phyloP scores from a whole-genome alignment of 306 rosid genomes.

The Rosa persica region DNA sequence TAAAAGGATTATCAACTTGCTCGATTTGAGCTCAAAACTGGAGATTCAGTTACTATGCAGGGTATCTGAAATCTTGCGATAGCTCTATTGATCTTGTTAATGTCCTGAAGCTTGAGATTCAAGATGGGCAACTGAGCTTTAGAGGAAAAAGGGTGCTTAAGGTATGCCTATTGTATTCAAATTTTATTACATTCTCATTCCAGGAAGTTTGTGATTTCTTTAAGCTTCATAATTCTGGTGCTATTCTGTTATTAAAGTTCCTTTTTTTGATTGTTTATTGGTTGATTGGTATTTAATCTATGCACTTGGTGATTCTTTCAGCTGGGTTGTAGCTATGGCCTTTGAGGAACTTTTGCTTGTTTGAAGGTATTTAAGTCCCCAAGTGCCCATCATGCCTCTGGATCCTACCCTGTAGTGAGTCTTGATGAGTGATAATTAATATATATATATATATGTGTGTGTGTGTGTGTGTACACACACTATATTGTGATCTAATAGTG shows the following conservation, averaged over 20 bases:
- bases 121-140: slow-evolving; percentile 91
- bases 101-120: slow-evolving; percentile 90
- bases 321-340: slow-evolving; percentile 86
- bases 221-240: background rate
- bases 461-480: too few relatives aligned
- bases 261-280: background rate
- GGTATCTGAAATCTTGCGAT: slow-evolving; percentile 81
- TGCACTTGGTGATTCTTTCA: slow-evolving; percentile 40
- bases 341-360: slow-evolving; percentile 91
- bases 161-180: slow-evolving; percentile 43
- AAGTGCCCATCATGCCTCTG: slow-evolving; percentile 27
- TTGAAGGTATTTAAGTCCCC: slow-evolving; percentile 68
- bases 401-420: slow-evolving; percentile 42
- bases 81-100: slow-evolving; percentile 84
- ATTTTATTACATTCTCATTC: slow-evolving; percentile 11
- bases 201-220: background rate
- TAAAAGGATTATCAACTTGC: slow-evolving; percentile 20
- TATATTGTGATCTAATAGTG: too few relatives aligned
- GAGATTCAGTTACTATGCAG: slow-evolving; percentile 37
- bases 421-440: slow-evolving; percentile 14
- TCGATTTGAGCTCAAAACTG: slow-evolving; percentile 17
- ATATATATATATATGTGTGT: too few relatives aligned
- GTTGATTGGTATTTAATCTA: slow-evolving; percentile 7
- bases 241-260: background rate
- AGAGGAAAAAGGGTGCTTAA: slow-evolving; percentile 96